Base-by-base conservation (phyloP, 768 basidiomycete species). In the Pleurotus sapidus region DNA sequence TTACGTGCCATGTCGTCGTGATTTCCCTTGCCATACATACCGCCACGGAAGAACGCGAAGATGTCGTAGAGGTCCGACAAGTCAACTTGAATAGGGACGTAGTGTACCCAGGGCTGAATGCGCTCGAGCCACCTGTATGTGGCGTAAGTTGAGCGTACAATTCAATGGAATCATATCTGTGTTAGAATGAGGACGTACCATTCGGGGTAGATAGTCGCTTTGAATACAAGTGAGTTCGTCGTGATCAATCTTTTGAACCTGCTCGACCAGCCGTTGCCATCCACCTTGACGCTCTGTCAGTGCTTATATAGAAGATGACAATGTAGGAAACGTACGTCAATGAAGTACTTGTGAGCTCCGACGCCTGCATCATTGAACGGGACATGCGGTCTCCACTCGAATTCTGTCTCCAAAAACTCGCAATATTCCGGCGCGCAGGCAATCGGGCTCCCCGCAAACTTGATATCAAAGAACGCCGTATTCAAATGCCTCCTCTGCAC, bases 101-200 rank as follows among this genome's bases (percentile, higher is more conserved):
- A 89, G 64, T 88, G 87, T 1, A 88, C 79, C 86, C 87, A 88
- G 0, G 86, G 82, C 54, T 77, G 78, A 48, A 81, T 72, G 18
- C 83, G 76, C 39, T 84, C 81, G 9, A 70, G 69, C 61, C 72
- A 84, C 82, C 82, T 82, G 30, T 34, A 9, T 3, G 11, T 34
- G 2, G 4, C 48, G 20, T 20, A 20, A 20, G 20, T 20, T 20
- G 20, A 20, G 20, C 3, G 3, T 20, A 20, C 3, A 3, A 20
- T 20, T 20, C 20, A 20, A 20, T 20, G 20, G 1, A 20, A 20
- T 20, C 3, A 3, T 20, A 20, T 20, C 3, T 1, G 20, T 20
- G 20, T 1, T 20, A n/a, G 20, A 20, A 20, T 1, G 20, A 20
- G 20, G 18, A 7, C 67, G 6, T 68, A 84, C 87, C 87, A 89